Conservation (phyloP, 129 eudicot species). For the Pulicaria dysenterica region DNA sequence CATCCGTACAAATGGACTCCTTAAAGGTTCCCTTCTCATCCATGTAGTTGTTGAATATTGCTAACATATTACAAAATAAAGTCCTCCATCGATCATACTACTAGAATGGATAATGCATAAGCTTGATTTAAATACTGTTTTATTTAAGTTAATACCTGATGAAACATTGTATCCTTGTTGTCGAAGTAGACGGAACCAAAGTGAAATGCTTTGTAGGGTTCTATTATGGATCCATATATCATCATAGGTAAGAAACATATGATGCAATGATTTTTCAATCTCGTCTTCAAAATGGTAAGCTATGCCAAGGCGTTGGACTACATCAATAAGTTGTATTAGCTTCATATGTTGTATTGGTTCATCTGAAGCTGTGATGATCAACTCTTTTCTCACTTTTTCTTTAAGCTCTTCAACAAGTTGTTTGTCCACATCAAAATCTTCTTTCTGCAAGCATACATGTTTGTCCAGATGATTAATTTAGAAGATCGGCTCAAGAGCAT, state of each 20-base stretch:
- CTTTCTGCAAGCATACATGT: background rate
- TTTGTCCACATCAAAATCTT: background rate
- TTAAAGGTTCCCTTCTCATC: conserved; percentile 31
- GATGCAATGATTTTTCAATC: conserved; percentile 24
- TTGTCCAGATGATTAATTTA: background rate
- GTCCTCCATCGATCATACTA: too few species aligned
- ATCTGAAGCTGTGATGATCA: background rate
- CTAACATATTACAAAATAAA: background rate
- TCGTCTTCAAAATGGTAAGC: conserved; percentile 39
- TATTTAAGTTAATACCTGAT: conserved; percentile 1
- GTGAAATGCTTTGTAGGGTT: conserved; percentile 28
- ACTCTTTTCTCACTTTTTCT: conserved; percentile 20
- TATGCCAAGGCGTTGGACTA: conserved; percentile 43
- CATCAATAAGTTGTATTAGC: conserved; percentile 29
- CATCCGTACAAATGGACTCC: conserved; percentile 10
- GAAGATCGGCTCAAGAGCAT: background rate
- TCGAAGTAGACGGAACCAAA: conserved; percentile 37
- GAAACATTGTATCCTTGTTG: conserved; percentile 42
- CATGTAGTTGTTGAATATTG: conserved; percentile 27
- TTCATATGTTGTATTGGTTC: conserved; percentile 1
- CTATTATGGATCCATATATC: background rate
- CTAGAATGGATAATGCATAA: too few species aligned
- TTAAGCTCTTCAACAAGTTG: conserved; percentile 25
- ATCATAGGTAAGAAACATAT: background rate
- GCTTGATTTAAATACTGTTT: background rate